phyloP scores from a whole-genome alignment of 2,329 filamentous ascomycete species.

The Fonsecaea nubica region DNA sequence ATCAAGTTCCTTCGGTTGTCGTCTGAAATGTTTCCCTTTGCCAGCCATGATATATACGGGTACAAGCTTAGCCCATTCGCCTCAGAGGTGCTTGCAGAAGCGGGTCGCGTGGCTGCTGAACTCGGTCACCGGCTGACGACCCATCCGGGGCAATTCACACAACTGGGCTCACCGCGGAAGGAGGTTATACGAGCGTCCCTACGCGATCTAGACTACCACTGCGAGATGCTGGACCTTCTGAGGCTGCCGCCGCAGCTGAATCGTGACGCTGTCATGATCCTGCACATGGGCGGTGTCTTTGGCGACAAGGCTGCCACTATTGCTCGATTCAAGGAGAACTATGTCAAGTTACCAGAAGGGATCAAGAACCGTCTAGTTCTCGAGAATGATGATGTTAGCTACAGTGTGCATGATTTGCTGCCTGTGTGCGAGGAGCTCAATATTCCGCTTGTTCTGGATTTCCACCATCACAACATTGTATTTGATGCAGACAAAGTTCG shows the following conservation, averaged over 20 bases:
- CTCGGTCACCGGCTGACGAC: slow-evolving; percentile 85
- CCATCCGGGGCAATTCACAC: slow-evolving; percentile 92
- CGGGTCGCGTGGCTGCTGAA: slow-evolving; percentile 76
- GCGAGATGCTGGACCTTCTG: slow-evolving; percentile 80
- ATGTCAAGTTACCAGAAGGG: slow-evolving; percentile 67
- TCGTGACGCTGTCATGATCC: slow-evolving; percentile 88
- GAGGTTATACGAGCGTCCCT: slow-evolving; percentile 78
- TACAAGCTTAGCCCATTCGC: slow-evolving; percentile 87
- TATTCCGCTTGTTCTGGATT: slow-evolving; percentile 91
- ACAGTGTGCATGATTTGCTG: slow-evolving; percentile 88
- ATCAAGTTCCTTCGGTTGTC: slow-evolving; percentile 93
- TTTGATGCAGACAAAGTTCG: slow-evolving; percentile 76
- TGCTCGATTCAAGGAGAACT: slow-evolving; percentile 78
- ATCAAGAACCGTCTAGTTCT: slow-evolving; percentile 83
- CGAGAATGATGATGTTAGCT: slow-evolving; percentile 93
- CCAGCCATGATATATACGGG: slow-evolving; percentile 83
- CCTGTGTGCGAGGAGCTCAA: slow-evolving; percentile 92
- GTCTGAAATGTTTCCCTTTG: slow-evolving; percentile 97
- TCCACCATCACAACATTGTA: slow-evolving; percentile 93
- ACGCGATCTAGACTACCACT: slow-evolving; percentile 85
- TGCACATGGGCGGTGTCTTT: slow-evolving; percentile 91
- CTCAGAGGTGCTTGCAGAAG: slow-evolving; percentile 75
- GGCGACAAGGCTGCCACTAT: slow-evolving; percentile 83
- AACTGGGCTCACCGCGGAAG: slow-evolving; percentile 80
- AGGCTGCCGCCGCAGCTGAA: slow-evolving; percentile 78